These are phyloP conservation scores for Rhizopogon vinicolor DNA, from an alignment of 768 basidiomycete species.

Conservation along the genomic window DNA sequence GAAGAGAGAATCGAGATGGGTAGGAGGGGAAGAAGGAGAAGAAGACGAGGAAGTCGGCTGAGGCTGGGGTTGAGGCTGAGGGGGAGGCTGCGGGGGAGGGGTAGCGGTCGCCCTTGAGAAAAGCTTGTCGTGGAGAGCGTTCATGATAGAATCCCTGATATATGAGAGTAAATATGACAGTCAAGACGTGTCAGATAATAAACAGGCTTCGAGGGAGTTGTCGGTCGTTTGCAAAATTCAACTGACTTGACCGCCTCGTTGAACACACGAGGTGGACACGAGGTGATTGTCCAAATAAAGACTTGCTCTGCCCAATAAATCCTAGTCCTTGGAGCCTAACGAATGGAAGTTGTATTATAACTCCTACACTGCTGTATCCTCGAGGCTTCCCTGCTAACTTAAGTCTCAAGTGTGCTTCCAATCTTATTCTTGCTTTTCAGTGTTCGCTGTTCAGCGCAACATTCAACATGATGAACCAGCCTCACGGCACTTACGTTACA, in stretches of 20 bases:
- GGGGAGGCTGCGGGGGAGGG: slow-evolving; percentile 33
- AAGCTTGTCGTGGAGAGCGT: slow-evolving; percentile 32
- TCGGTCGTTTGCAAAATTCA: not conserved
- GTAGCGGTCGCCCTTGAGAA: slow-evolving; percentile 51
- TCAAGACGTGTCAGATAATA: not conserved
- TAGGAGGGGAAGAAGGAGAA: slow-evolving; percentile 44
- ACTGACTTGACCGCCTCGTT: slow-evolving; percentile 15
- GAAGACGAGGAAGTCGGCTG: slow-evolving; percentile 30
- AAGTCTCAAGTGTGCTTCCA: no score
- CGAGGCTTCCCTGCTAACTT: no score
- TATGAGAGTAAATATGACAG: slow-evolving; percentile 1
- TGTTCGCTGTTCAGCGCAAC: no score
- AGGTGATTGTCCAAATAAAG: no score
- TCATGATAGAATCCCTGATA: not conserved
- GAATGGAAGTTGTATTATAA: no score
- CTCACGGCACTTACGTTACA: no score
- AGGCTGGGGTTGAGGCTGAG: slow-evolving; percentile 26
- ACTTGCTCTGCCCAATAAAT: no score
- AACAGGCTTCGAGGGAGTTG: no score
- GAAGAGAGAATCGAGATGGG: slow-evolving; percentile 66
- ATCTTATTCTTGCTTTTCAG: no score
- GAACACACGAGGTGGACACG: slow-evolving; percentile 20
- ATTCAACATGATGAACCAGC: no score
- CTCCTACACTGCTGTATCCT: no score
- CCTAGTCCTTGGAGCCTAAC: no score